Conservation (phyloP, 257 asterid genomes). For the Coffea eugenioides region DNA sequence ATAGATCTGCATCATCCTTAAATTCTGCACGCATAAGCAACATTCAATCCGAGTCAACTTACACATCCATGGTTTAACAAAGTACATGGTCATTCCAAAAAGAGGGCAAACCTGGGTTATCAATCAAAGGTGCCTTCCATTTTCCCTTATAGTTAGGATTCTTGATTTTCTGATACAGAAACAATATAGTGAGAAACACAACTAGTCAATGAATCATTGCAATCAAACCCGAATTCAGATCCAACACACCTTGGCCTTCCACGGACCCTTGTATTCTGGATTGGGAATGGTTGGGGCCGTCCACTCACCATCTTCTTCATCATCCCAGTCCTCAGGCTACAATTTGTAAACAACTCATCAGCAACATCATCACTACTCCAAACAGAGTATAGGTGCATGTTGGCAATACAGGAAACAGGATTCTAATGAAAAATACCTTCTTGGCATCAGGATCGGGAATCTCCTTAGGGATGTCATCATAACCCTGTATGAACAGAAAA, state of each 20-base stretch:
- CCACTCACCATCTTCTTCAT: conserved; percentile 98
- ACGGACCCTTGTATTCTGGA: conserved; percentile 93
- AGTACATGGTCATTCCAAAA: neutral
- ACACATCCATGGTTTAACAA: neutral
- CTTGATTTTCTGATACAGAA: conserved; percentile 59
- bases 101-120: conserved; percentile 65
- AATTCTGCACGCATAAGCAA: conserved; percentile 51
- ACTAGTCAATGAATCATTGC: neutral
- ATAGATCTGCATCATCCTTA: conserved; percentile 89
- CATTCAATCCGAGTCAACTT: neutral
- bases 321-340: conserved; percentile 99
- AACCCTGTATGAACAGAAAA: conserved; percentile 50
- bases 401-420: neutral
- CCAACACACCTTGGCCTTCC: conserved; percentile 68
- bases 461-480: conserved; percentile 92
- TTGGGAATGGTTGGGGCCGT: conserved; percentile 89
- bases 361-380: conserved; percentile 5
- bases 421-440: conserved; percentile 47
- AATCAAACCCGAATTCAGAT: conserved; percentile 3
- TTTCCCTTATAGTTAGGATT: conserved; percentile 90
- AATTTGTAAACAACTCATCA: neutral
- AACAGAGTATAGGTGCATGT: neutral
- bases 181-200: conserved; percentile 14
- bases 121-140: conserved; percentile 90
- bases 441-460: conserved; percentile 87